These are phyloP conservation scores for Gastrolobium bilobum DNA, from an alignment of 306 rosid genomes.

Conservation along the genomic window DNA sequence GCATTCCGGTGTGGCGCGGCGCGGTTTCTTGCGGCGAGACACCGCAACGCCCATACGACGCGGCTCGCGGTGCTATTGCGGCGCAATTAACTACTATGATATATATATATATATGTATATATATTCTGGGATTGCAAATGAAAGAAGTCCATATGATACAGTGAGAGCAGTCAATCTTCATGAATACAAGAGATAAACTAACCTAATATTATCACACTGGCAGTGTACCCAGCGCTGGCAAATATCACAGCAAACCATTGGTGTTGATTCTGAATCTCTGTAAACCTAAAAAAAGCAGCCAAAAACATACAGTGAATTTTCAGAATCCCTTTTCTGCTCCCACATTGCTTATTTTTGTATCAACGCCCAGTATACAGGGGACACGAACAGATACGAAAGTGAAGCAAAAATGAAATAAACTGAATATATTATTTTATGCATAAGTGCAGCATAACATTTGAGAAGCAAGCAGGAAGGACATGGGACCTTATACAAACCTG, in stretches of 20 bases:
- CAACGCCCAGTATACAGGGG: background rate
- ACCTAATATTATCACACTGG: conserved; percentile 97
- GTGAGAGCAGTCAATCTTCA: conserved; percentile 24
- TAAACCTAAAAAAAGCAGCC: conserved; percentile 74
- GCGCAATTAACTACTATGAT: too few relatives aligned
- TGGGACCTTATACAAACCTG: conserved; percentile 29
- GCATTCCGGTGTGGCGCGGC: too few relatives aligned
- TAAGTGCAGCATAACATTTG: conserved; percentile 10
- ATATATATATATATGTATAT: too few relatives aligned
- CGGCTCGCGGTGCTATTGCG: too few relatives aligned
- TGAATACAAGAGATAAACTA: conserved; percentile 37
- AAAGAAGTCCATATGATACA: conserved; percentile 16
- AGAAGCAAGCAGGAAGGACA: conserved; percentile 13
- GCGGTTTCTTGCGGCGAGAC: too few relatives aligned
- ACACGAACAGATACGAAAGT: conserved; percentile 5
- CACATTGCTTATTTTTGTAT: conserved; percentile 14
- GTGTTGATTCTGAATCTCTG: conserved; percentile 99
- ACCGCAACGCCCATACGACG: too few relatives aligned
- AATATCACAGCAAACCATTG: conserved; percentile 98
- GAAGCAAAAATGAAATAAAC: conserved; percentile 22
- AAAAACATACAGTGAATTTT: conserved; percentile 40
- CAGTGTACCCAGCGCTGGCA: conserved; percentile 99
- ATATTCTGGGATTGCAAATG: conserved; percentile 29
- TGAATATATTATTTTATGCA: background rate
- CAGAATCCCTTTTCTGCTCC: conserved; percentile 13